Base-by-base conservation (phyloP, 305 asterid genomes). In the Striga hermonthica region DNA sequence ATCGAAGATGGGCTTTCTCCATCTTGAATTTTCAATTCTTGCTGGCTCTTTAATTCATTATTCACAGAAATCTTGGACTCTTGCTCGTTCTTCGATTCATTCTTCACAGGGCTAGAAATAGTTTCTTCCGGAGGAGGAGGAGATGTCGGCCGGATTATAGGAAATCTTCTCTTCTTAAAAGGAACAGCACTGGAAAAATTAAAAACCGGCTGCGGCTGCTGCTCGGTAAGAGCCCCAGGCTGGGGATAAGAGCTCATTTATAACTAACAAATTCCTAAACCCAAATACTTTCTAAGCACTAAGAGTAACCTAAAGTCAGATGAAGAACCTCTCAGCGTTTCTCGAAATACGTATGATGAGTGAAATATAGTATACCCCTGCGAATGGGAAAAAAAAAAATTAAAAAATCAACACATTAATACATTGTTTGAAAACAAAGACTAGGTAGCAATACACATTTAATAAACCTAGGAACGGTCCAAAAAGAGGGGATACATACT, bases 101-200 rank as follows among this genome's bases (percentile, higher is more conserved):
- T 65, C 39, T 40, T 80, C 65, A 40, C 76, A 0, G 60, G 58
- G 52, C 6, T 31, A 4, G 74, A 59, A 48, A 78, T 57, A 6
- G 63, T 73, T 43, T 79, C 89, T 68, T 75, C 82, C 3, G 28
- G 78, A 10, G 85, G 72, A 10, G 85, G 72, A 75, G 90, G 81
- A 53, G 89, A 73, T 13, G 70, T 56, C 3, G 80, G 74, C 45
- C 67, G 79, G 48, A 80, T 39, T 45, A 83, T 64, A 2, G 83
- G 83, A 74, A 85, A 81, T 73, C 86, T 86, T 74, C 95, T 86
- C 75, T 89, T 91, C 90, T 89, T 89, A 4, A 85, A 77, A 47
- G 96, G 96, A 68, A 89, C 72, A 74, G 78, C 75, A 59, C 80
- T 69, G n/a, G 78, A 78, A 62, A 69, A 76, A 73, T 68, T 72